Evolutionary conservation across 208 protist species (phyloP).

Genomic region (Wallacemonas rigidus): DNA sequence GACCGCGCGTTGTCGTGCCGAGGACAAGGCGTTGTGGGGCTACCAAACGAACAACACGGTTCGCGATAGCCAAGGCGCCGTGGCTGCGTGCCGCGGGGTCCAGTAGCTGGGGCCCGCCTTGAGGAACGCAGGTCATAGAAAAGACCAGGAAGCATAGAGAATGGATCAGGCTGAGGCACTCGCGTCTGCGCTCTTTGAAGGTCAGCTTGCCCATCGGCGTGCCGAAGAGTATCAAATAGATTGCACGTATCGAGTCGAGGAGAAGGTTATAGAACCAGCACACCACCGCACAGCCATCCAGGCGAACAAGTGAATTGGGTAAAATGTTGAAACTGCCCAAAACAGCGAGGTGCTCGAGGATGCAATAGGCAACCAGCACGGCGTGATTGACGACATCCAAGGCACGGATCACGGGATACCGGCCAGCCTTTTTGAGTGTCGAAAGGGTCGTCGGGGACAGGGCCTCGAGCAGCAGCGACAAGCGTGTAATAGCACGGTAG

Average conservation of each 20-base stretch:
- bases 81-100: not conserved
- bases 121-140: slow-evolving; percentile 75
- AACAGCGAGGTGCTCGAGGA: slow-evolving; percentile 84
- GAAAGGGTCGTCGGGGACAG: slow-evolving; percentile 56
- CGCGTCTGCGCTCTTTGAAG: slow-evolving; percentile 62
- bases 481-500: slow-evolving; percentile 87
- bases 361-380: slow-evolving; percentile 81
- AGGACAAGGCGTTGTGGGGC: slow-evolving; percentile 3
- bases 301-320: slow-evolving; percentile 38
- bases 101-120: slow-evolving; percentile 76
- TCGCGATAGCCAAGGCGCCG: not conserved
- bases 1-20: not conserved
- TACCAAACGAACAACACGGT: not conserved
- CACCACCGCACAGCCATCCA: slow-evolving; percentile 77
- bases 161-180: slow-evolving; percentile 76
- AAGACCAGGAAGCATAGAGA: slow-evolving; percentile 80
- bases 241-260: slow-evolving; percentile 53
- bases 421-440: slow-evolving; percentile 49
- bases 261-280: slow-evolving; percentile 89
- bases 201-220: slow-evolving; percentile 63
- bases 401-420: slow-evolving; percentile 51
- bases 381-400: slow-evolving; percentile 69
- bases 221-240: slow-evolving; percentile 44
- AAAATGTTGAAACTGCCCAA: slow-evolving; percentile 65
- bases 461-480: slow-evolving; percentile 69